Base-by-base conservation (phyloP, 306 rosid species). In the Pyrus bretschneideri region DNA sequence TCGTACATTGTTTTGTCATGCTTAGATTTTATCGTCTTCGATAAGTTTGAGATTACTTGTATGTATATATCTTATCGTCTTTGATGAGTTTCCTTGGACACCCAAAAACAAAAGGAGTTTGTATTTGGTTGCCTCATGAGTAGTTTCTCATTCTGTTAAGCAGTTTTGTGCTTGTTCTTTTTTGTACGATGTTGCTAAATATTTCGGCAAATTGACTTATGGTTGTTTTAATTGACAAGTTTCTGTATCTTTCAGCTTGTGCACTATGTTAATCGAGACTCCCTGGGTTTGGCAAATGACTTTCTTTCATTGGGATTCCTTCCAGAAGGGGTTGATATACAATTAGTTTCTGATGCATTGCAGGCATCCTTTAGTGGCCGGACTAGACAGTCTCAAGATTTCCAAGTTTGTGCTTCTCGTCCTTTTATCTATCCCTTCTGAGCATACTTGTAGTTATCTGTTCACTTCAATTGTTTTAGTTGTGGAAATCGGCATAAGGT, bases 231-330 rank as follows among this genome's bases (percentile, higher is more conserved):
- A 49, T 59, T 81, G 70, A 82, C 81, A 76, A 81, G 74, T 73
- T 79, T 70, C 75, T 75, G 77, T 81, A 55, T 77, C 84, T 90
- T 84, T 86, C 99, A 95, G 99, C 95, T 92, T 78, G 99, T 95
- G 87, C 99, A 95, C 92, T 95, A 85, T 71, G 97, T 92, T 85
- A 95, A 95, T 79, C 97, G 92, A 42, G 99, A 95, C 86, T 89
- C 99, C 69, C 86, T 90, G 86, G 91, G 99, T 83, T 87, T 95
- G 92, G 99, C 97, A 81, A 95, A 91, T 86, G 99, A 95, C 85
- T 95, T 88, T 77, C 96, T 92, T 81, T 95, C 97, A 46, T 83
- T 92, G 90, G 99, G 97, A 90, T 95, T 95, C 79, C 74, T 95
- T 81, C 96, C 96, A 82, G 99, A 95, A 86, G 97, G 88, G 75